A percentile compares a stretch with the other conserved stretches of the same genome.
Conservation (phyloP, 805 yeast genomes). For the Pichia manshurica region DNA sequence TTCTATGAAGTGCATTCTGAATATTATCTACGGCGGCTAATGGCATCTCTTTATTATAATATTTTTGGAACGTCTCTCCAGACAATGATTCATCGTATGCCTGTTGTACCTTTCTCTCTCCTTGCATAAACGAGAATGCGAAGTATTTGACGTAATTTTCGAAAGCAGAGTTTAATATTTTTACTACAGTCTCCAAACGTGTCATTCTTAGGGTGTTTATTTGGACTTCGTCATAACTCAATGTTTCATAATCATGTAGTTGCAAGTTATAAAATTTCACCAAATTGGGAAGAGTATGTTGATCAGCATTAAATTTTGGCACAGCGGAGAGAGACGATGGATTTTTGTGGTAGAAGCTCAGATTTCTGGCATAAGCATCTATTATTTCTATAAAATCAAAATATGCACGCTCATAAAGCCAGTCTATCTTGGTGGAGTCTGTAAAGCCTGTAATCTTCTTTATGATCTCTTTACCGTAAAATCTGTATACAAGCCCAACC, state of each 20-base stretch:
- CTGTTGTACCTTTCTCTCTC: slow-evolving; percentile 60
- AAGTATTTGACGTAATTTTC: slow-evolving; percentile 56
- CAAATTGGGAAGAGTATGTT: slow-evolving; percentile 67
- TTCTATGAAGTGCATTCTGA: slow-evolving; percentile 17
- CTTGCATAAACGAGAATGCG: slow-evolving; percentile 87
- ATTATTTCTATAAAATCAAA: slow-evolving; percentile 80
- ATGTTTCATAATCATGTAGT: slow-evolving; percentile 53
- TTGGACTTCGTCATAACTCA: slow-evolving; percentile 33
- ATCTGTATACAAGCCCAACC: slow-evolving; percentile 88
- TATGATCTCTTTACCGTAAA: slow-evolving; percentile 66
- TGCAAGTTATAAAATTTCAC: slow-evolving; percentile 74
- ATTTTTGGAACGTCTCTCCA: neutral
- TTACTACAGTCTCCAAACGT: slow-evolving; percentile 60
- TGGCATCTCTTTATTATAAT: too few species aligned
- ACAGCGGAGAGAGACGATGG: slow-evolving; percentile 36
- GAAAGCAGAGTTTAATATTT: slow-evolving; percentile 76
- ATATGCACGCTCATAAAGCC: slow-evolving; percentile 69
- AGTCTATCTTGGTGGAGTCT: slow-evolving; percentile 34
- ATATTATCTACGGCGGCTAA: neutral
- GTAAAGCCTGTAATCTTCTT: slow-evolving; percentile 36
- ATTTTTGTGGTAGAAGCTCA: slow-evolving; percentile 56
- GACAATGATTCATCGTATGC: slow-evolving; percentile 41
- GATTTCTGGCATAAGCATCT: slow-evolving; percentile 75
- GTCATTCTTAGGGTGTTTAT: slow-evolving; percentile 44
- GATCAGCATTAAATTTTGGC: slow-evolving; percentile 61